Conservation (phyloP, 768 basidiomycete species). For the Dacryopinax spathularia region DNA sequence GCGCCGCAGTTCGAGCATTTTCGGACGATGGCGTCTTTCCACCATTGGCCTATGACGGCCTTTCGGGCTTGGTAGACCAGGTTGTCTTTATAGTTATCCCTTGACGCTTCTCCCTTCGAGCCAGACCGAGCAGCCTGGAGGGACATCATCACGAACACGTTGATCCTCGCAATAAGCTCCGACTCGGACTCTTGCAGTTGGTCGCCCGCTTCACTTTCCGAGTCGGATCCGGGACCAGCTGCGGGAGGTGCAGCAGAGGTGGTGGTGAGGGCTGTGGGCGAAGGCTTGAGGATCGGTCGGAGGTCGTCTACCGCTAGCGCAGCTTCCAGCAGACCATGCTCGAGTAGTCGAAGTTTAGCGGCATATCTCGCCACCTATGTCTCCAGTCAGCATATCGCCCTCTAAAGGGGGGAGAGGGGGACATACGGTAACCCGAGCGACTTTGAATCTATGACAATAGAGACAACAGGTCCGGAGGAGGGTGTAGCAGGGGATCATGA, state of each 20-base stretch:
- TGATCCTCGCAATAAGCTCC: conserved; percentile 47
- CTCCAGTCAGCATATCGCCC: neutral
- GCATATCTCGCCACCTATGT: conserved; percentile 63
- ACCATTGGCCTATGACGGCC: conserved; percentile 65
- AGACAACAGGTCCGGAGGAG: conserved; percentile 77
- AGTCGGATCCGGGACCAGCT: conserved; percentile 27
- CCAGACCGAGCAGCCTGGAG: conserved; percentile 25
- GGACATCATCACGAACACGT: conserved; percentile 48
- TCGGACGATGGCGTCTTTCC: conserved; percentile 49
- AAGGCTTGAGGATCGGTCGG: conserved; percentile 26
- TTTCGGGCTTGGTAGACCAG: conserved; percentile 79
- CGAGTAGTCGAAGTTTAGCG: conserved; percentile 75
- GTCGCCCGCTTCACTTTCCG: conserved; percentile 30
- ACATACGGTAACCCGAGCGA: conserved; percentile 54
- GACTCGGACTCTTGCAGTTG: conserved; percentile 41
- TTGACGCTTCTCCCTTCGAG: conserved; percentile 31
- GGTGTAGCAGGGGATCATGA: conserved; percentile 81
- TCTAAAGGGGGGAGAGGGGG: neutral
- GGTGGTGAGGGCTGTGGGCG: neutral
- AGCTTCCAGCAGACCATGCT: conserved; percentile 74
- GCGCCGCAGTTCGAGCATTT: conserved; percentile 68
- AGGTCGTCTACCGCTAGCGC: conserved; percentile 65
- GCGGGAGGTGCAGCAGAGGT: conserved; percentile 14
- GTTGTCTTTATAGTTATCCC: conserved; percentile 79
- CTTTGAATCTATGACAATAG: conserved; percentile 88